Base-by-base conservation (phyloP, 1,139 yeast genomes). In the Diutina neorugosa region DNA sequence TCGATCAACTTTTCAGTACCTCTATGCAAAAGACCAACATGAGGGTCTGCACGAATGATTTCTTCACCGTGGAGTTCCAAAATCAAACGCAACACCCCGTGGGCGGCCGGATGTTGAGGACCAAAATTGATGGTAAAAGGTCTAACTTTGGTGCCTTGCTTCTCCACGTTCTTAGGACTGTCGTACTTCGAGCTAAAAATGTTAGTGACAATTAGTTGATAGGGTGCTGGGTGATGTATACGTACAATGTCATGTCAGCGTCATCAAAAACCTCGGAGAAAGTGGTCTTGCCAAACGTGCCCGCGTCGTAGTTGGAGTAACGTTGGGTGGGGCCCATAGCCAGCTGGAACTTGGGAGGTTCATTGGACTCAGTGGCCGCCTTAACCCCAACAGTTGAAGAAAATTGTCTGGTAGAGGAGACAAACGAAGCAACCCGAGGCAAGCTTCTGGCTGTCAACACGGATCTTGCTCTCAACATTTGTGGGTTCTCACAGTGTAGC, bases 61-160 rank as follows among this genome's bases (percentile, higher is more conserved):
- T 88, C 96, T 69, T 87, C 96, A 60, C 96, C 96, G 64, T 86
- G 87, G 60, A 88, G 77, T 72, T 87, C 96, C 63, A 87, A 75
- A 69, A 87, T 87, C 69, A 87, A 76, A 65, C 96, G 80, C 73
- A 87, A 76, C 71, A 87, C 96, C 59, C 96, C 96, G 73, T 87
- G 96, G 51, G 96, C 96, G 57, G 96, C 96, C 37, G 96, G 96
- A 74, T 87, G 96, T 71, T 87, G 96, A 49, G 96, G 96, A 44
- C 96, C 96, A 65, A 88, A 88, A 71, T 87, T 88, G 66, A 88
- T 82, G 53, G 96, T 87, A 72, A 87, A 87, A 67, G 87, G 95
- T 69, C 95, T 81, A 63, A 87, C 82, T 66, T 86, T 84, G 56
- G 77, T 66, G 62, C 74, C 74, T 63, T 74, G 78, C 59, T 69